Conservation (phyloP, 1,284 basidiomycete species). For the Tilletia setariae region DNA sequence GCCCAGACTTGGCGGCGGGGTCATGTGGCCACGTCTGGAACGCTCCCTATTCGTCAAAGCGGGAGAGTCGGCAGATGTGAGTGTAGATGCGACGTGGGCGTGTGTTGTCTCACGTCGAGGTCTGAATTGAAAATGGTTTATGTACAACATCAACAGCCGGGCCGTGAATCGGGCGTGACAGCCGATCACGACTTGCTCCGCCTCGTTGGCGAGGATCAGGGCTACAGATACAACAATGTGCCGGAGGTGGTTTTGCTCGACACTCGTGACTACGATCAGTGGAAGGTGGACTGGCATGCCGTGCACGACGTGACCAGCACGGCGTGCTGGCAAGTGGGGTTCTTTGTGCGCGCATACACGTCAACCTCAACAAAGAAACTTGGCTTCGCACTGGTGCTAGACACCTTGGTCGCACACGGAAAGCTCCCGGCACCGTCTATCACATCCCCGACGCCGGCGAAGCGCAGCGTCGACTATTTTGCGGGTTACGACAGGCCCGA, state of each 20-base stretch:
- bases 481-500: neutral
- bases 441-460: neutral
- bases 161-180: neutral
- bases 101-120: too few relatives aligned
- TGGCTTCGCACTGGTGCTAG: neutral
- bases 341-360: neutral
- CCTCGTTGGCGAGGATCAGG: neutral
- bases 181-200: neutral
- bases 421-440: neutral
- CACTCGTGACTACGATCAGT: neutral
- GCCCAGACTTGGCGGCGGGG: neutral
- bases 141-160: too few relatives aligned
- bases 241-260: neutral
- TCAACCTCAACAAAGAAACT: neutral
- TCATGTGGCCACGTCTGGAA: neutral
- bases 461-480: neutral
- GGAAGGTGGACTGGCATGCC: neutral
- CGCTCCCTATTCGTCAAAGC: neutral
- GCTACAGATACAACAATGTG: neutral
- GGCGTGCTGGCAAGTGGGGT: neutral
- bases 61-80: neutral
- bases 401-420: neutral
- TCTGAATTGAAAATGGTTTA: too few relatives aligned
- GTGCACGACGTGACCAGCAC: neutral
- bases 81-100: neutral